Evolutionary conservation across 441 rosid genomes (phyloP), one percentile per base, ranked within the genome.

Genomic region (Populus hybrid): DNA sequence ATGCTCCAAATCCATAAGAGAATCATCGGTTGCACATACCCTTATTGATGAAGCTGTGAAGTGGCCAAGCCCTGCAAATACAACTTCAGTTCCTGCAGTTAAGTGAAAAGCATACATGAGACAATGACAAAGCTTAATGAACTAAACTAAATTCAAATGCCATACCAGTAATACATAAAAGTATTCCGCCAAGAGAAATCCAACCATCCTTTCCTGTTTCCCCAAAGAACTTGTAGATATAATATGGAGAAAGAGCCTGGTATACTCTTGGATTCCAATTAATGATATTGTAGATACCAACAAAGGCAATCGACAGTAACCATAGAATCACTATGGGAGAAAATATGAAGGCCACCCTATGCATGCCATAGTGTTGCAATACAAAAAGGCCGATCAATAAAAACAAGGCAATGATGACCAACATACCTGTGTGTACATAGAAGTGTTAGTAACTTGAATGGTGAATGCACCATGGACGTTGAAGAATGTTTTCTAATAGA

Each of bases 311-410:
- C 57, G 88, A 88, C 40, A 93, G 74, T 81, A 92, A 75, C 99
- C 99, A 95, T 30, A 92, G 78, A 81, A 91, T 88, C 83, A 90
- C 85, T 36, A 95, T 85, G 11, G 98, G 98, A 75, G 98, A 80
- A 86, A 95, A 94, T 69, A 88, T 46, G 81, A 92, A 90, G 70
- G 92, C 91, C 75, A 88, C 89, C 85, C 82, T 86, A 82, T 91
- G 86, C 40, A 92, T 91, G 76, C 99, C 98, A 57, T 84, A 89
- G 84, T 95, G 90, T 86, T 93, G 99, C 88, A 92, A 79, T 86
- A 95, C 92, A 75, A 95, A 95, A 79, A 92, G 95, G 74, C 98
- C 94, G 80, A 92, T 88, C 87, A 95, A 82, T 80, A 91, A 79
- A 72, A 86, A 79, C 73, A 94, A 86, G 68, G 94, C 89, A 81